phyloP scores from a whole-genome alignment of 441 rosid species.

The Populus hybrid region DNA sequence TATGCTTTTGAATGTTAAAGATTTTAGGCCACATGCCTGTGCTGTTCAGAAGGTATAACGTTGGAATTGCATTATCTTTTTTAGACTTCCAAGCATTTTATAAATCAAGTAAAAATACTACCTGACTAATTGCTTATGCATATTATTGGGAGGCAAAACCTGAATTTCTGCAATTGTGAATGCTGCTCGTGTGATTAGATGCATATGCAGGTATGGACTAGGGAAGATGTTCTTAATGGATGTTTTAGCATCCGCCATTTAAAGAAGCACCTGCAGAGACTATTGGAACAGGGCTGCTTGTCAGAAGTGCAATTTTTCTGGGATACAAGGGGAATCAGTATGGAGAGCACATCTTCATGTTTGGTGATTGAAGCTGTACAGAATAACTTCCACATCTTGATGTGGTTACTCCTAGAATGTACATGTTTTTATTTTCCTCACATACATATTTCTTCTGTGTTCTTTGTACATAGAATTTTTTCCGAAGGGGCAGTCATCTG shows the following conservation, averaged over 20 bases:
- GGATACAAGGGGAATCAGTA: not conserved
- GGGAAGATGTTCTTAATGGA: not conserved
- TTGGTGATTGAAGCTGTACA: not conserved
- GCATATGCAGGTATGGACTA: not conserved
- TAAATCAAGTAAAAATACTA: conserved; percentile 14
- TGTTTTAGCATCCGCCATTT: not conserved
- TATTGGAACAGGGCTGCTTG: not conserved
- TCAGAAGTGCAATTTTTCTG: not conserved
- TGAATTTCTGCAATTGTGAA: not conserved
- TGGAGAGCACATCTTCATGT: not conserved
- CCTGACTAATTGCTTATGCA: conserved; percentile 38
- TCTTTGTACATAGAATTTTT: not conserved
- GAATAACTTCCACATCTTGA: not conserved
- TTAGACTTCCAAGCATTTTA: not conserved
- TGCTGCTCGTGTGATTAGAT: not conserved
- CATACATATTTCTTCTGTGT: not conserved
- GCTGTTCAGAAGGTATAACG: not conserved
- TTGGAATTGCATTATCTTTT: not conserved
- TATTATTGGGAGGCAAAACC: not conserved
- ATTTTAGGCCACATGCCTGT: not conserved
- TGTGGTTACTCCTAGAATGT: not conserved
- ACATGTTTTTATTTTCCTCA: not conserved
- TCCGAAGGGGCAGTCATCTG: conserved; percentile 9
- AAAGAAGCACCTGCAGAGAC: not conserved
- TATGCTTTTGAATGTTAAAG: not conserved